A percentile compares a stretch with the other conserved stretches of the same genome.
Evolutionary conservation across 768 basidiomycete genomes (phyloP).

Genomic region (Phylloporus sp.): DNA sequence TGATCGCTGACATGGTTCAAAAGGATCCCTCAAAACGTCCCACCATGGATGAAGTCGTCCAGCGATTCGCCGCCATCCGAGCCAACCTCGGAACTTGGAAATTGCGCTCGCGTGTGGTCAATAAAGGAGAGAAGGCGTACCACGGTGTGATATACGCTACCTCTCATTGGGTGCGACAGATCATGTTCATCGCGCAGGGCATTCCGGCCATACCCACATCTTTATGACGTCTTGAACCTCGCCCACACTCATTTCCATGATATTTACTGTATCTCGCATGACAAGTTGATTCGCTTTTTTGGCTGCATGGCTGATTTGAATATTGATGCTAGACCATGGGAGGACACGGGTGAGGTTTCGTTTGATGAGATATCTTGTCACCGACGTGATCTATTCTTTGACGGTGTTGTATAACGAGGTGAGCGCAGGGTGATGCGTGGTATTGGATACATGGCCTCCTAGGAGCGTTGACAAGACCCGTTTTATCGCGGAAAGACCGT

Average conservation of each 20-base stretch:
- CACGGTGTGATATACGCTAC: not conserved
- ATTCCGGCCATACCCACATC: not conserved
- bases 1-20: not conserved
- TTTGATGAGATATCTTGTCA: too few relatives aligned
- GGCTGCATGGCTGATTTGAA: too few relatives aligned
- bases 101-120: not conserved
- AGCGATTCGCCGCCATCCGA: not conserved
- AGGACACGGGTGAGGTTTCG: too few relatives aligned
- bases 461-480: too few relatives aligned
- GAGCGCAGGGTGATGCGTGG: too few relatives aligned
- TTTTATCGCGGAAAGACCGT: too few relatives aligned
- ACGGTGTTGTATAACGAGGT: too few relatives aligned
- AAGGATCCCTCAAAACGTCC: not conserved
- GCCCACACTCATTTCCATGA: not conserved
- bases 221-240: not conserved
- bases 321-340: too few relatives aligned
- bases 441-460: too few relatives aligned
- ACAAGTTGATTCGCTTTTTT: too few relatives aligned
- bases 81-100: not conserved
- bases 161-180: not conserved
- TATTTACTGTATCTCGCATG: too few relatives aligned
- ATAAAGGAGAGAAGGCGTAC: not conserved
- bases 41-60: not conserved
- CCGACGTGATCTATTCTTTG: too few relatives aligned
- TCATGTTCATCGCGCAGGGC: not conserved